These are phyloP conservation scores for Ophiostoma piceae DNA, from an alignment of 2,329 filamentous ascomycete genomes.

Conservation along the genomic window DNA sequence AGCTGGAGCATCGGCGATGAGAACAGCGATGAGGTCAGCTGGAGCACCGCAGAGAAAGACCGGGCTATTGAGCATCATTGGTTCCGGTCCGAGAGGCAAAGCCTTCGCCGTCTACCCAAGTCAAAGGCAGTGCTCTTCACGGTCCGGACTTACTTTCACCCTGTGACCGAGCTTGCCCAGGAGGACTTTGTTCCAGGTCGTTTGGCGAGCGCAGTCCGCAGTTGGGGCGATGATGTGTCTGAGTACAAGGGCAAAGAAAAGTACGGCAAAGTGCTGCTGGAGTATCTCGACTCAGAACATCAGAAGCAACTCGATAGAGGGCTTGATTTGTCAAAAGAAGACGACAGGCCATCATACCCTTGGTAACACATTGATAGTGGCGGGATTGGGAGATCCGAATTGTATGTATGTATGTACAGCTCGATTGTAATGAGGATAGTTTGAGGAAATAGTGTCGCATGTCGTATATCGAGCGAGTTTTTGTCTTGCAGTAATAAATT, in stretches of 20 bases:
- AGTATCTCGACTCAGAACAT: constrained; percentile 7
- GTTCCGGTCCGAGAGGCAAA: constrained; percentile 8
- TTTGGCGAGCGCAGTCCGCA: constrained; percentile 8
- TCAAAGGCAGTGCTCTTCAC: constrained; percentile 5
- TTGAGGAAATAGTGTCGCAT: neutral
- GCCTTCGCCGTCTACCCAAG: constrained; percentile 3
- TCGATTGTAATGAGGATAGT: neutral
- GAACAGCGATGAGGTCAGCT: constrained; percentile 10
- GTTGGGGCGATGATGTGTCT: constrained; percentile 13
- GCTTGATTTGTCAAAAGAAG: neutral
- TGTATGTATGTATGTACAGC: neutral
- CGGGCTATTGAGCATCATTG: constrained; percentile 13
- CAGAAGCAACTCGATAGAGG: constrained; percentile 13
- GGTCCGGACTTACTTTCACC: constrained; percentile 6
- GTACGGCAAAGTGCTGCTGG: constrained; percentile 1
- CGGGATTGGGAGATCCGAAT: too few relatives aligned
- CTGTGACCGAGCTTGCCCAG: neutral
- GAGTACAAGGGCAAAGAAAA: constrained; percentile 16
- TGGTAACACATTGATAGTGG: neutral
- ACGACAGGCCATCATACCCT: neutral
- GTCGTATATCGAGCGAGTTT: too few relatives aligned
- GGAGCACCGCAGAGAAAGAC: constrained; percentile 16
- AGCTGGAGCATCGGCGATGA: constrained; percentile 15
- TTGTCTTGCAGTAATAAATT: too few relatives aligned
- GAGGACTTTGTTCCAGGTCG: constrained; percentile 10